A percentile compares a stretch with the other conserved stretches of the same genome.
phyloP scores from a whole-genome alignment of 1,284 basidiomycete genomes.

The Athelia sp. region DNA sequence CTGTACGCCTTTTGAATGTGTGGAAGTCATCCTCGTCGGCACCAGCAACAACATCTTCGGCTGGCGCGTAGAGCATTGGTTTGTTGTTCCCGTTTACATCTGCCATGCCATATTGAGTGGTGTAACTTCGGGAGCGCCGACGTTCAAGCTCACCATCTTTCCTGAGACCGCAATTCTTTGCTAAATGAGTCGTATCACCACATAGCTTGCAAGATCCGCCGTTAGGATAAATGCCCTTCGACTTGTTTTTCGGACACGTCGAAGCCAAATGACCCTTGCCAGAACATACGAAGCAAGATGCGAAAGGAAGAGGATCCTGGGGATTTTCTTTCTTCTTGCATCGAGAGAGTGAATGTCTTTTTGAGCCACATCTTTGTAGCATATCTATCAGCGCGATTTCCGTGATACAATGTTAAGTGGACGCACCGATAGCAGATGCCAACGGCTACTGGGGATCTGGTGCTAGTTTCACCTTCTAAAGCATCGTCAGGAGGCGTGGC shows the following conservation, averaged over 20 bases:
- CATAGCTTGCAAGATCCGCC: conserved; percentile 91
- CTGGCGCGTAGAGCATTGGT: background rate
- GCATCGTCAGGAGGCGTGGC: conserved; percentile 26
- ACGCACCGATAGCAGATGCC: conserved; percentile 82
- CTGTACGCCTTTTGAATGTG: conserved; percentile 59
- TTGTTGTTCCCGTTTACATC: conserved; percentile 21
- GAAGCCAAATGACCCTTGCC: conserved; percentile 79
- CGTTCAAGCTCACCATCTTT: conserved; percentile 50
- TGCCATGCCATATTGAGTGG: conserved; percentile 11
- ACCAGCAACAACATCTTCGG: conserved; percentile 51
- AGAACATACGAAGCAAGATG: conserved; percentile 89
- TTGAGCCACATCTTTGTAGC: conserved; percentile 75
- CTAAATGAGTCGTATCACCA: conserved; percentile 79
- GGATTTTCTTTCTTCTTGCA: conserved; percentile 68
- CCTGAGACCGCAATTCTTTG: conserved; percentile 74
- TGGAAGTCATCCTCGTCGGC: conserved; percentile 96
- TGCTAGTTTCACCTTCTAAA: conserved; percentile 18
- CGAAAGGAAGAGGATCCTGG: conserved; percentile 76
- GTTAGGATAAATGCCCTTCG: conserved; percentile 85
- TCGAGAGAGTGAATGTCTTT: conserved; percentile 70
- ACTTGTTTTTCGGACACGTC: conserved; percentile 76
- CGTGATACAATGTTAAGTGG: conserved; percentile 6
- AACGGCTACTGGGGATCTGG: conserved; percentile 33
- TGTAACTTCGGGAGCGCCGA: background rate
- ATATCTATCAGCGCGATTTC: conserved; percentile 5